A percentile compares a stretch with the other conserved stretches of the same genome.
These are phyloP conservation scores for Kondoa malvinella DNA, from an alignment of 768 basidiomycete genomes.

Conservation along the genomic window DNA sequence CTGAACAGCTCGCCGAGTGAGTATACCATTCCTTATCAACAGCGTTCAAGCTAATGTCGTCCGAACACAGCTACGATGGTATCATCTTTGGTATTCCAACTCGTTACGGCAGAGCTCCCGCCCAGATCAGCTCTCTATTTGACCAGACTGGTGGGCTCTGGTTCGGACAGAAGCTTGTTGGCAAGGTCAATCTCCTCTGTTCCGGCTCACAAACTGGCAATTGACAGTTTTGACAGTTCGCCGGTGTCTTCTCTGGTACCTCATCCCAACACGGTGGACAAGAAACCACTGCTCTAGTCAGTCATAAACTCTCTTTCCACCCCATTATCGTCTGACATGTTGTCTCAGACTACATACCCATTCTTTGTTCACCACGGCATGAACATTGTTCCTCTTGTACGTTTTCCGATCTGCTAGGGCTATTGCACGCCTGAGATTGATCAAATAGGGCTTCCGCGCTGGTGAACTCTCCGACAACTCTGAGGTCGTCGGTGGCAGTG, in stretches of 20 bases:
- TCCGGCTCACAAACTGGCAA: too few species aligned
- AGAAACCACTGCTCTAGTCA: conserved; percentile 33
- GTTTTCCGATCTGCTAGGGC: too few species aligned
- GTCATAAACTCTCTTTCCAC: too few species aligned
- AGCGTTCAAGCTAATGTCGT: conserved; percentile 37
- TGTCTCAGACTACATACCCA: conserved; percentile 37
- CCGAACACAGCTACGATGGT: conserved; percentile 15
- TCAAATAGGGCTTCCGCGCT: conserved; percentile 44
- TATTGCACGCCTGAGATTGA: too few species aligned
- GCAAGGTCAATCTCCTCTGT: too few species aligned
- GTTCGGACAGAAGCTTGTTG: too few species aligned
- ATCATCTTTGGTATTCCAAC: conserved; percentile 20
- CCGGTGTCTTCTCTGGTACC: conserved; percentile 54
- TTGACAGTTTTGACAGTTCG: conserved; percentile 64
- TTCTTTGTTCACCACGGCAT: conserved; percentile 40
- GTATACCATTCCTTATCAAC: too few species aligned
- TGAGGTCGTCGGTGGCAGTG: conserved; percentile 40
- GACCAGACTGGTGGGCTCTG: too few species aligned
- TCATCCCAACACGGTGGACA: conserved; percentile 68
- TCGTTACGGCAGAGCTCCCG: conserved; percentile 31
- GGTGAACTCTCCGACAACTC: conserved; percentile 34
- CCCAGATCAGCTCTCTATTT: too few species aligned
- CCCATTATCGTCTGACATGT: too few species aligned
- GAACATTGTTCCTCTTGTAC: conserved; percentile 45
- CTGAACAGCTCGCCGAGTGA: too few species aligned